These are phyloP conservation scores for Verbena officinalis DNA, from an alignment of 257 asterid genomes.

Conservation along the genomic window DNA sequence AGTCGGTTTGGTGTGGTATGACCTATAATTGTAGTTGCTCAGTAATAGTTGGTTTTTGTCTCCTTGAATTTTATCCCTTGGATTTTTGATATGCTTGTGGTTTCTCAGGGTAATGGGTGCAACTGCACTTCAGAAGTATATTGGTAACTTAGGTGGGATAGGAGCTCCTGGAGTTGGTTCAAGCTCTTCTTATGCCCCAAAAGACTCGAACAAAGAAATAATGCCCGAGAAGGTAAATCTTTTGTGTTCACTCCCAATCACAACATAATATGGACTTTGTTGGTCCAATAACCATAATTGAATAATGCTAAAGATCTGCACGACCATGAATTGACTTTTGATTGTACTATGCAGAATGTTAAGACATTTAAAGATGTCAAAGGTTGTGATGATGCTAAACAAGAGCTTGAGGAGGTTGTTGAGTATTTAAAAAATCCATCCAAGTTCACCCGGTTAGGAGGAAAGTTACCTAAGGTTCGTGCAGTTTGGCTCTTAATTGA, in stretches of 20 bases:
- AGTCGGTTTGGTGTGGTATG: constrained; percentile 87
- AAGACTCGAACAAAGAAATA: constrained; percentile 84
- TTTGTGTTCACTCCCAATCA: constrained; percentile 15
- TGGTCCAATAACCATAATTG: not conserved
- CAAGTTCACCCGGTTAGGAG: constrained; percentile 94
- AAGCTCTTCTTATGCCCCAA: constrained; percentile 83
- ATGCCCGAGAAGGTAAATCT: constrained; percentile 79
- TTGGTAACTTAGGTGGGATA: constrained; percentile 92
- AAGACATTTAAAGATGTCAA: constrained; percentile 98
- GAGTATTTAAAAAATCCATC: constrained; percentile 91
- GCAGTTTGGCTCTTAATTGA: constrained; percentile 8
- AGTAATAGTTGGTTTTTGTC: constrained; percentile 8
- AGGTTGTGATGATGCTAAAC: constrained; percentile 99
- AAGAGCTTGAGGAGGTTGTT: constrained; percentile 99
- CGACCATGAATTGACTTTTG: constrained; percentile 17
- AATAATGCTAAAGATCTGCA: not conserved
- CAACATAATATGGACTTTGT: not conserved
- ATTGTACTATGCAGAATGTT: constrained; percentile 65
- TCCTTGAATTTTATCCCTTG: constrained; percentile 8
- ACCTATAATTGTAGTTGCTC: constrained; percentile 16
- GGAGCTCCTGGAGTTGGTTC: constrained; percentile 97
- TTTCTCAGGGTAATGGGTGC: constrained; percentile 70
- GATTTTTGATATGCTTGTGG: constrained; percentile 20
- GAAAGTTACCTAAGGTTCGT: constrained; percentile 95
- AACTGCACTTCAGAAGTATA: constrained; percentile 91